Base-by-base conservation (phyloP, 305 asterid species). In the Fraxinus nigra region DNA sequence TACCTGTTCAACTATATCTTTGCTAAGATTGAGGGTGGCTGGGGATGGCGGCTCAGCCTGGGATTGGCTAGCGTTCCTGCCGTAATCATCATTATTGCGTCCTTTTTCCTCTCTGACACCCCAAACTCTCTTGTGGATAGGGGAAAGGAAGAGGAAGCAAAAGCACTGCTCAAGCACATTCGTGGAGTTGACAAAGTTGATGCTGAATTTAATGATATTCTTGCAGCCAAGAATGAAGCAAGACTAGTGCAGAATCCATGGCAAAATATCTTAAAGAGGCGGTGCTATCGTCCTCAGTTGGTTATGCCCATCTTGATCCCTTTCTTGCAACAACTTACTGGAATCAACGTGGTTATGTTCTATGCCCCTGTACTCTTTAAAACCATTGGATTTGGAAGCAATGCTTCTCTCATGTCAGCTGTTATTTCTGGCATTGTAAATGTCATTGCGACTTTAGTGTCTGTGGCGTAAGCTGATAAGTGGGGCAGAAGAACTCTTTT, bases 351-450 rank as follows among this genome's bases (percentile, higher is more conserved):
- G 30, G 81, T 84, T 67, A 79, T 82, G 85, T 86, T 86, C 77
- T 82, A 86, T 28, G 88, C 87, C 34, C 88, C 86, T 0, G 89
- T 87, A 5, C 83, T 84, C 3, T 87, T 87, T 67, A 65, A 76
- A 9, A 82, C 79, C 1, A 63, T 87, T 7, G 86, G 90, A 6
- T 87, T 87, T 30, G 83, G 86, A 18, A n/a, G 78, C 72, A 51
- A 74, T 13, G 86, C 88, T 20, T 83, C 90, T 6, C 81, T 85
- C n/a, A 75, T 80, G 33, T 87, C 85, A 0, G 78, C 87, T 8
- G 74, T 83, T 4, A 83, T 87, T 35, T 82, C 86, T 38, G 88
- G 90, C 11, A 1, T 6, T 7, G 85, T 87, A 72, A 87, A 83
- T 32, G 77, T 80, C 3, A 1, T 32, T 3, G 86, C 87, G 0